A percentile compares a stretch with the other conserved stretches of the same genome.
These are phyloP conservation scores for Pistacia integerrima DNA, from an alignment of 345 rosid genomes.

Conservation along the genomic window DNA sequence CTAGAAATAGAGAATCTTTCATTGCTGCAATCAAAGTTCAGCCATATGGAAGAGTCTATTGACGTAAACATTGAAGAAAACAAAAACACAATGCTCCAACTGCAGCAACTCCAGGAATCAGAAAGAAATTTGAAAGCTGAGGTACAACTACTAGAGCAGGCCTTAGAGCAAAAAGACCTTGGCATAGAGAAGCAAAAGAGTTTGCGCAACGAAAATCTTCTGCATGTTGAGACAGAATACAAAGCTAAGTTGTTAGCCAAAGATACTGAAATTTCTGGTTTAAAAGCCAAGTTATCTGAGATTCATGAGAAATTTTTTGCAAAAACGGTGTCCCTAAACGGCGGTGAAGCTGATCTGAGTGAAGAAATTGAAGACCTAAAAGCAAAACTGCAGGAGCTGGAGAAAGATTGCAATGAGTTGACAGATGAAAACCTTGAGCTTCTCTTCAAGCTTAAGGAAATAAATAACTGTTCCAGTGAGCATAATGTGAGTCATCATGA, in stretches of 20 bases:
- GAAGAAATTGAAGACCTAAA: constrained; percentile 43
- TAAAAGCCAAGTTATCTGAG: constrained; percentile 37
- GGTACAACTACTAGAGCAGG: constrained; percentile 41
- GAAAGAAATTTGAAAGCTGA: constrained; percentile 37
- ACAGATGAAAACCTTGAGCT: constrained; percentile 66
- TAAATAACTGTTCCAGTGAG: constrained; percentile 23
- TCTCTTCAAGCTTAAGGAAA: constrained; percentile 45
- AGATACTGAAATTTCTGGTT: constrained; percentile 37
- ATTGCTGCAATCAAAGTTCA: constrained; percentile 26
- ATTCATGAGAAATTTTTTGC: constrained; percentile 17
- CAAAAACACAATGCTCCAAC: constrained; percentile 25
- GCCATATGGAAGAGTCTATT: constrained; percentile 33
- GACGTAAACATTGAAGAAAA: constrained; percentile 29
- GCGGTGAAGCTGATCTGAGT: constrained; percentile 19
- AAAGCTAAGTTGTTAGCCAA: constrained; percentile 30
- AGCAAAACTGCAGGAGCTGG: constrained; percentile 53
- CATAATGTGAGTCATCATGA: constrained; percentile 20
- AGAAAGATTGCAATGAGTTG: constrained; percentile 60
- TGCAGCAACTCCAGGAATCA: constrained; percentile 36
- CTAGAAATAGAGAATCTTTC: constrained; percentile 39
- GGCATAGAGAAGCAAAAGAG: constrained; percentile 7
- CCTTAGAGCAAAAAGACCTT: constrained; percentile 22
- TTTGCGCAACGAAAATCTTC: constrained; percentile 14
- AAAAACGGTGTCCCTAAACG: constrained; percentile 14
- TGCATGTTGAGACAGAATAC: constrained; percentile 26